phyloP scores from a whole-genome alignment of 352 stramenopile genomes.

The Plasmopara halstedii region DNA sequence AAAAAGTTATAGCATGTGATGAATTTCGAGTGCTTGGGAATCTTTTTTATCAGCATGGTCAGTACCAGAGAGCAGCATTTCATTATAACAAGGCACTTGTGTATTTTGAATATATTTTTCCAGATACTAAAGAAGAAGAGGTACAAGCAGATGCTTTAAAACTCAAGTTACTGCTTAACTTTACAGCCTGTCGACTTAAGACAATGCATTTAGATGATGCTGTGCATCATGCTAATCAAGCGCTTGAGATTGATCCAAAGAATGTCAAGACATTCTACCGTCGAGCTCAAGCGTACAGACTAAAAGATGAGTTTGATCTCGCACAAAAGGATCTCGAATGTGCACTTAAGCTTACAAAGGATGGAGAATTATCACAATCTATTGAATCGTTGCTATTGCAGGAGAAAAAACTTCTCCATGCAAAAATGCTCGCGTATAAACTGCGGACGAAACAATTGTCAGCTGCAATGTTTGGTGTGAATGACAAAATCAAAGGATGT shows the following conservation, averaged over 20 bases:
- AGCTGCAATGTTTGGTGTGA: slow-evolving; percentile 60
- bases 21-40: slow-evolving; percentile 65
- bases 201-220: slow-evolving; percentile 64
- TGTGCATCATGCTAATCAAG: slow-evolving; percentile 53
- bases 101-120: slow-evolving; percentile 85
- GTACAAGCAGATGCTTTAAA: slow-evolving; percentile 39
- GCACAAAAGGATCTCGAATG: slow-evolving; percentile 39
- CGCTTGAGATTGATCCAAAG: slow-evolving; percentile 40
- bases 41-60: slow-evolving; percentile 65
- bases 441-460: slow-evolving; percentile 55
- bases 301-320: slow-evolving; percentile 63
- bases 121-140: slow-evolving; percentile 53
- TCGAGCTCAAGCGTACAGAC: slow-evolving; percentile 49
- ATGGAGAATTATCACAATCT: neutral
- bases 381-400: slow-evolving; percentile 34
- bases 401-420: slow-evolving; percentile 51
- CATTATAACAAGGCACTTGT: slow-evolving; percentile 79
- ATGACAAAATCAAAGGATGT: slow-evolving; percentile 5
- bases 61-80: slow-evolving; percentile 73
- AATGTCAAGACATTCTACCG: slow-evolving; percentile 68
- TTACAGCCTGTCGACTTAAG: slow-evolving; percentile 63
- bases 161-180: slow-evolving; percentile 64
- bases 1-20: slow-evolving; percentile 58
- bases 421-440: slow-evolving; percentile 71
- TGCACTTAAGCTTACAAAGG: slow-evolving; percentile 25